These are phyloP conservation scores for Alternaria tenuissima DNA, from an alignment of 2,329 filamentous ascomycete species.

Conservation along the genomic window DNA sequence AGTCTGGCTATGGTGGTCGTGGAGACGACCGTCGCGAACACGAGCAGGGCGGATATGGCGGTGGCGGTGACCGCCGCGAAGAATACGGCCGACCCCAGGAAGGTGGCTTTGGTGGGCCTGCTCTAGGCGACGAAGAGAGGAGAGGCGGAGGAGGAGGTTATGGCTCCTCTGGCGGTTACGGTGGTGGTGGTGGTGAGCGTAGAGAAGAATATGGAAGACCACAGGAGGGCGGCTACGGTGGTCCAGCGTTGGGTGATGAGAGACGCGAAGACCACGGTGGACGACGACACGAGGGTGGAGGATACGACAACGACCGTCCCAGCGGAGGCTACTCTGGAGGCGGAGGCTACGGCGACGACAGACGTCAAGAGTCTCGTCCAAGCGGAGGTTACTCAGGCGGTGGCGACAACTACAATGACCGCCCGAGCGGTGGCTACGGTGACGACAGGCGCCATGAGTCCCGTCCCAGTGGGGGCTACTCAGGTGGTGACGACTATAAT, in stretches of 20 bases:
- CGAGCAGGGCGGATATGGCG: no score
- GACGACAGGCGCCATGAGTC: constrained; percentile 12
- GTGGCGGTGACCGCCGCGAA: constrained; percentile 13
- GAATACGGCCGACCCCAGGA: constrained; percentile 27
- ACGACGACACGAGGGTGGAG: constrained; percentile 18
- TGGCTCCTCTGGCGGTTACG: constrained; percentile 13
- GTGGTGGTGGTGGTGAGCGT: constrained; percentile 14
- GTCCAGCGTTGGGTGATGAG: constrained; percentile 8
- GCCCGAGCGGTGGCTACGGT: constrained; percentile 22
- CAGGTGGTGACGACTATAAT: constrained; percentile 17
- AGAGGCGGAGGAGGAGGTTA: constrained; percentile 15
- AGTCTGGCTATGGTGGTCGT: constrained; percentile 23
- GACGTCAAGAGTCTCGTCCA: constrained; percentile 6
- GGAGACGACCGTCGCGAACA: constrained; percentile 24
- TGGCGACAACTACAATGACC: constrained; percentile 23
- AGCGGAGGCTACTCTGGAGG: constrained; percentile 7
- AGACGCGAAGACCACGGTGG: constrained; percentile 19
- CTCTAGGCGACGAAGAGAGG: constrained; percentile 17
- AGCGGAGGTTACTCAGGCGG: constrained; percentile 4
- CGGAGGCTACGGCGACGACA: constrained; percentile 16
- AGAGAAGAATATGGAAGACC: constrained; percentile 20
- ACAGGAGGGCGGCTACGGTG: constrained; percentile 13
- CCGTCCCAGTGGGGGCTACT: constrained; percentile 1
- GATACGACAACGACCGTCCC: constrained; percentile 2
- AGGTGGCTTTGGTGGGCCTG: constrained; percentile 22